Evolutionary conservation across 768 basidiomycete species (phyloP), one percentile per base, ranked within the genome.

Genomic region (Astraeus odoratus): DNA sequence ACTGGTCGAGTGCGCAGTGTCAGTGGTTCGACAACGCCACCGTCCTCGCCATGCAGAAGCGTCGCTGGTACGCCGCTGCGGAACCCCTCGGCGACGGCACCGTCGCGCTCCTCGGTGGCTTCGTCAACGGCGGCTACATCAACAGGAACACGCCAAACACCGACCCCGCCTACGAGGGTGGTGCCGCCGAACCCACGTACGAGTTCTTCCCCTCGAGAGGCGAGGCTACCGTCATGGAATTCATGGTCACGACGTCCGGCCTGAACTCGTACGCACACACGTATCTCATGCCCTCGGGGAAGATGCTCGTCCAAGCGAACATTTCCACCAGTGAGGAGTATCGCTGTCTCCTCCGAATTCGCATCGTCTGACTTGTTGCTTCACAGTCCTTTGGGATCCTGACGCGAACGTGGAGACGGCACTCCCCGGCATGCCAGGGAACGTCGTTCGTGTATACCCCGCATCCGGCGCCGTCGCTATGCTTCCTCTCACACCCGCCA

Each of bases 401-500:
- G 55, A 66, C 5, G 64, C 58, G 25, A 86, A 86, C 56, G 43
- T 59, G 4, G 84, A 87, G 59, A 80, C 73, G 0, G 66, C 68
- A 3, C 72, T 89, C 7, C 86, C 87, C 2, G 65, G 75, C 50
- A 88, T 87, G 85, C 87, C 86, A 1, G 69, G 71, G 25, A 67
- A 72, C 38, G 80, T 94, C 35, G 79, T 77, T 16, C 83, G 91
- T 25, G 86, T 90, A 5, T 94, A 94, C 58, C 92, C 92, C 8
- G 94, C 86, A 0, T 91, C 91, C 6, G 91, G 88, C 23, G 94
- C 85, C 0, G 76, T 75, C 3, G 86, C 86, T 26, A 90, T 98
- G 85, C 75, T 98, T 0, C 94, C 94, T 8, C 74, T 98, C n/a
- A 95, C 89, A 1, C 85, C 87, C 5, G 84, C 74, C 20, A 96